Conservation (phyloP, 495 filamentous ascomycete species). For the Pyronema domesticum region DNA sequence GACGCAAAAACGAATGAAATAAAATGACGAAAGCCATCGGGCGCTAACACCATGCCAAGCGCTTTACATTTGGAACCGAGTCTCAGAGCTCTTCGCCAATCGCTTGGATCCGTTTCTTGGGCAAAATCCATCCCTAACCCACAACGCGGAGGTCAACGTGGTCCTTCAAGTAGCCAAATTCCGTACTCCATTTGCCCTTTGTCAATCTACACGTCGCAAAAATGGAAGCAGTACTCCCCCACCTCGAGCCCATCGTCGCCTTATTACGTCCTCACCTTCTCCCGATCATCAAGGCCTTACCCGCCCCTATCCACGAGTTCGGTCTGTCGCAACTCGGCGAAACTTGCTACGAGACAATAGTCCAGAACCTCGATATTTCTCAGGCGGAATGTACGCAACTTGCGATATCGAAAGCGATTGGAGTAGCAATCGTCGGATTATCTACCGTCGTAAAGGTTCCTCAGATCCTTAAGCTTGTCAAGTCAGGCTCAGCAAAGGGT, state of each 20-base stretch:
- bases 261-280: slow-evolving; percentile 48
- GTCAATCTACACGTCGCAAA: background rate
- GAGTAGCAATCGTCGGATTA: slow-evolving; percentile 76
- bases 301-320: slow-evolving; percentile 54
- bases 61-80: too few relatives aligned
- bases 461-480: slow-evolving; percentile 77
- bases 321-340: slow-evolving; percentile 65
- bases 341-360: slow-evolving; percentile 61
- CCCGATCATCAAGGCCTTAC: slow-evolving; percentile 64
- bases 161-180: background rate
- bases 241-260: slow-evolving; percentile 40
- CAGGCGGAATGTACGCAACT: slow-evolving; percentile 62
- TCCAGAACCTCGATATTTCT: slow-evolving; percentile 61
- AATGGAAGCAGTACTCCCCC: slow-evolving; percentile 16
- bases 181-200: background rate
- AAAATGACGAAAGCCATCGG: too few relatives aligned
- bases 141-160: background rate
- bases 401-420: slow-evolving; percentile 76
- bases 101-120: too few relatives aligned
- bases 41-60: too few relatives aligned
- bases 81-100: too few relatives aligned
- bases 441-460: slow-evolving; percentile 86
- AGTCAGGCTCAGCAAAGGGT: slow-evolving; percentile 59
- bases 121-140: too few relatives aligned
- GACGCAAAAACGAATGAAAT: too few relatives aligned